Conservation (phyloP, 257 asterid genomes). For the Anisodus acutangulus region DNA sequence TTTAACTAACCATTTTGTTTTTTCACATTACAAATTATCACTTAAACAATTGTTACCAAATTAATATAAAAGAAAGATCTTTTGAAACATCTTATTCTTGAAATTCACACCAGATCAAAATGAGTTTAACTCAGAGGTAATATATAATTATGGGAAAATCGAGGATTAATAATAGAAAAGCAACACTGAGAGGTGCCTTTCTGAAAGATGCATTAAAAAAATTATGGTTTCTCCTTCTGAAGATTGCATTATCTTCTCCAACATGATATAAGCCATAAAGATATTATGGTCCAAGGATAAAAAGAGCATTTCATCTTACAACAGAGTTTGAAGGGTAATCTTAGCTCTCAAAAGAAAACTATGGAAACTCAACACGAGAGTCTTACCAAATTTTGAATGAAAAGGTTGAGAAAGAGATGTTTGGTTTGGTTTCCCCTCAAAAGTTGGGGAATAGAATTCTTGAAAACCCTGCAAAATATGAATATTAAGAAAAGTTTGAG, state of each 20-base stretch:
- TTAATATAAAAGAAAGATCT: not conserved
- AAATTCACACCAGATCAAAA: not conserved
- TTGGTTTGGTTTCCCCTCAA: constrained; percentile 60
- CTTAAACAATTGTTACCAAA: not conserved
- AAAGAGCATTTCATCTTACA: constrained; percentile 27
- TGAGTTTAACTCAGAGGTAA: not conserved
- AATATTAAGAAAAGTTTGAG: constrained; percentile 28
- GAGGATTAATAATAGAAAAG: not conserved
- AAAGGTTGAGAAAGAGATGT: constrained; percentile 55
- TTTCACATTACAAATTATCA: not conserved
- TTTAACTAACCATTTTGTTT: not conserved
- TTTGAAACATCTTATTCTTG: constrained; percentile 6
- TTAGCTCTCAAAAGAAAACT: constrained; percentile 22
- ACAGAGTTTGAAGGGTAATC: not conserved
- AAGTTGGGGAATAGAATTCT: constrained; percentile 71
- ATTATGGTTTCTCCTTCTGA: constrained; percentile 1
- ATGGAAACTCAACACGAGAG: constrained; percentile 26
- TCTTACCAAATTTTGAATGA: constrained; percentile 74
- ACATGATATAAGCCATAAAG: constrained; percentile 4
- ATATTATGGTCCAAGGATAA: not conserved
- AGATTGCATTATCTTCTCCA: not conserved
- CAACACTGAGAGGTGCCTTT: constrained; percentile 18
- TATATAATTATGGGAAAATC: not conserved
- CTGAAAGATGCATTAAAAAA: constrained; percentile 12
- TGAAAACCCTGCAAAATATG: constrained; percentile 74